A percentile compares a stretch with the other conserved stretches of the same genome.
phyloP scores from a whole-genome alignment of 148 eudicot genomes.

The Vaccinium myrtillus region DNA sequence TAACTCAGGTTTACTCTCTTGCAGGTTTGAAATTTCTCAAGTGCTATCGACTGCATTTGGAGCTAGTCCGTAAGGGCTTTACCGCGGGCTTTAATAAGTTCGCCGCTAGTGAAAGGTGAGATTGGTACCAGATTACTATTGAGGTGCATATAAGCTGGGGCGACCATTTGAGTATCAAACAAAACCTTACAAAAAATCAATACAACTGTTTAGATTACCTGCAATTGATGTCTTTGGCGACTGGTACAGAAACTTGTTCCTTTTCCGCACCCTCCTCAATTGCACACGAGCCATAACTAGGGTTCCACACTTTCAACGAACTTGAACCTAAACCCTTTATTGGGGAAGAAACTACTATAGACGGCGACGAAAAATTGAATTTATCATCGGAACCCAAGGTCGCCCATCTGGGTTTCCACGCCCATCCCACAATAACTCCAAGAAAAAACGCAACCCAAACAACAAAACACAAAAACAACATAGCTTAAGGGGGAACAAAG shows the following conservation, averaged over 20 bases:
- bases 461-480: slow-evolving; percentile 48
- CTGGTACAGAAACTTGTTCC: slow-evolving; percentile 11
- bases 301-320: slow-evolving; percentile 19
- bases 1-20: too few species aligned
- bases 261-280: slow-evolving; percentile 29
- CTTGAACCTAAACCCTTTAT: slow-evolving; percentile 32
- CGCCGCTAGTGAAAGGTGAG: too few species aligned
- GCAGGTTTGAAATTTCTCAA: too few species aligned
- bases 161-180: too few species aligned
- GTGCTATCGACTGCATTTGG: too few species aligned
- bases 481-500: slow-evolving; percentile 6
- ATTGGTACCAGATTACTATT: too few species aligned
- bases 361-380: slow-evolving; percentile 42
- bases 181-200: neutral
- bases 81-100: too few species aligned
- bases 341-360: slow-evolving; percentile 22
- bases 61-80: too few species aligned
- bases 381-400: slow-evolving; percentile 33
- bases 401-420: slow-evolving; percentile 89
- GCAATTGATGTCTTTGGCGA: slow-evolving; percentile 29
- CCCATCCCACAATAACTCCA: slow-evolving; percentile 83
- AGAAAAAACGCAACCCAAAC: slow-evolving; percentile 77
- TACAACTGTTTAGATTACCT: slow-evolving; percentile 37
- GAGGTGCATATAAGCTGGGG: too few species aligned
- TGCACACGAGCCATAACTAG: slow-evolving; percentile 19